Evolutionary conservation across 1,284 basidiomycete genomes (phyloP), one percentile per base, ranked within the genome.

Genomic region (Bondarzewia mesenterica): DNA sequence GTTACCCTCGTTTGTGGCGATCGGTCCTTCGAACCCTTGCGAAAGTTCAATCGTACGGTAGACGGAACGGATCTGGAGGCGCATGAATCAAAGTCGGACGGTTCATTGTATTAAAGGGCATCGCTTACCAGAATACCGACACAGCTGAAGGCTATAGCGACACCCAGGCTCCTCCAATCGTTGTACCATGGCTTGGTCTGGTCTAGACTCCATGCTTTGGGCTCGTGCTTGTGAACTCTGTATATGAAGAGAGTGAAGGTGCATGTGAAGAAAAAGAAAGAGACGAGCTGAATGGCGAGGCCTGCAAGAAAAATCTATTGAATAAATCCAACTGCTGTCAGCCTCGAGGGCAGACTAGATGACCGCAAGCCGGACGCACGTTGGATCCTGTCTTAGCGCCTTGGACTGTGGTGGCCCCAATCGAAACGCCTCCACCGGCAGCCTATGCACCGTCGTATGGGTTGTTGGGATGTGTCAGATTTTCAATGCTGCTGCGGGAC

Each of bases 21-120:
- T 70, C 44, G 70, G 69, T 3, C 84, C 84, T 23, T 64, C 60
- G 62, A 74, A 85, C 26, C 85, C 85, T 64, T 86, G 67, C 7
- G 75, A 77, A 18, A 84, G 69, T 57, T 88, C 84, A 27, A 79
- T 71, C 2, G 79, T 79, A 60, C 86, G 75, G 63, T 80, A 88
- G 3, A 75, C 64, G 37, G 80, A 85, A 58, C 85, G 80, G 54
- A 86, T 73, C 82, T 82, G 44, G 27, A 21, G 42, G 21, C 10
- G 21, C 12, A 32, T 14, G 5, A 14, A n/a, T 41, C 12, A 21
- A 29, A 8, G 7, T n/a, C 20, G 18, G 12, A 29, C 25, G 29
- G n/a, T 4, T 12, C n/a, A 10, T 12, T 7, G n/a, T n/a, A 18
- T 36, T 22, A 27, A 26, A 27, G n/a, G 27, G 44, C 42, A 41